Evolutionary conservation across 2,329 filamentous ascomycete genomes (phyloP).

Genomic region (Nectriaceae sp.): DNA sequence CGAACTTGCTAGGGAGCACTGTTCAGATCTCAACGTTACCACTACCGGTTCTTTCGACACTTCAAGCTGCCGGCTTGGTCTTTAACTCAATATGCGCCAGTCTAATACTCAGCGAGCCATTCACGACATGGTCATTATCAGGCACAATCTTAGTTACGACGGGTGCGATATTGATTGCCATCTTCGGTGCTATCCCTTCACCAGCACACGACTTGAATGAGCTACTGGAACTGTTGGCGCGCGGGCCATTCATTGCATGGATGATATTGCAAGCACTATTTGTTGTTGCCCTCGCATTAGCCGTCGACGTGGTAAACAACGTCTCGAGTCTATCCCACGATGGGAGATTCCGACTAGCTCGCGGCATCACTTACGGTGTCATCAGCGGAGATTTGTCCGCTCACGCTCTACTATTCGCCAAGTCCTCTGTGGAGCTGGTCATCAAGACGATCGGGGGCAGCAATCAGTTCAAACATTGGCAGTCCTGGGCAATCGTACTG

Average conservation of each 20-base stretch:
- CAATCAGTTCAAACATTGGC: conserved; percentile 95
- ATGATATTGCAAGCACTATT: conserved; percentile 78
- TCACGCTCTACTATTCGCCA: conserved; percentile 89
- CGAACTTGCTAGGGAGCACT: conserved; percentile 91
- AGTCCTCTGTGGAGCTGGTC: conserved; percentile 92
- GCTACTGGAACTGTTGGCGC: conserved; percentile 72
- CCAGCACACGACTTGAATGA: conserved; percentile 87
- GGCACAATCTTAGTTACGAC: conserved; percentile 86
- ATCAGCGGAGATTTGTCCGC: conserved; percentile 93
- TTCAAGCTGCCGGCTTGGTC: conserved; percentile 93
- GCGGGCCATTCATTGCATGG: conserved; percentile 81
- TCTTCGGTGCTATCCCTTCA: conserved; percentile 91
- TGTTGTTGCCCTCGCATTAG: conserved; percentile 67
- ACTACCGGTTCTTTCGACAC: conserved; percentile 87
- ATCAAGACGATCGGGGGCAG: conserved; percentile 81
- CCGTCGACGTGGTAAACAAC: conserved; percentile 57
- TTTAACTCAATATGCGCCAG: conserved; percentile 99
- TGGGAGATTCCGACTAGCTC: conserved; percentile 70
- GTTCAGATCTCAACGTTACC: conserved; percentile 97
- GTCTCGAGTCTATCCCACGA: conserved; percentile 58
- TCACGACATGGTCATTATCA: conserved; percentile 88
- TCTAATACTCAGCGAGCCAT: conserved; percentile 87
- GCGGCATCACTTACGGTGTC: conserved; percentile 85
- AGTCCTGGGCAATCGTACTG: conserved; percentile 89
- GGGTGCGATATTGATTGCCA: conserved; percentile 88